Conservation (phyloP, 495 filamentous ascomycete genomes). For the Xylaria grammica region DNA sequence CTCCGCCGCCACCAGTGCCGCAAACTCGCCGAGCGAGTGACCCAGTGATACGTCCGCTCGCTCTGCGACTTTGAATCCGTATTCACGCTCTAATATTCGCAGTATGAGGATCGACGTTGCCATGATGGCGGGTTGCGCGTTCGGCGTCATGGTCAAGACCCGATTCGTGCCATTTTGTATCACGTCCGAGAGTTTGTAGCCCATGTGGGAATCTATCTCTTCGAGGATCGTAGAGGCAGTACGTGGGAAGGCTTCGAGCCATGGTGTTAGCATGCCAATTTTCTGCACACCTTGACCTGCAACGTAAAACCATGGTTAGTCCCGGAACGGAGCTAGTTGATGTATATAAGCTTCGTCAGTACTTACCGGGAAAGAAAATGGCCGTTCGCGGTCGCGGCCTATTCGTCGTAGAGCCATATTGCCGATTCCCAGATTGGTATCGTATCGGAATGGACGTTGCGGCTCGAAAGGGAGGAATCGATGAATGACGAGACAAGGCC, state of each 20-base stretch:
- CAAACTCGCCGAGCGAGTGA: constrained; percentile 95
- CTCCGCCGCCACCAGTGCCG: constrained; percentile 82
- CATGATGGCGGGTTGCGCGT: constrained; percentile 96
- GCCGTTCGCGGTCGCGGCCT: constrained; percentile 66
- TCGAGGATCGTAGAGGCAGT: constrained; percentile 75
- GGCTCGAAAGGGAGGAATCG: background rate
- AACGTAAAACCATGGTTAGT: background rate
- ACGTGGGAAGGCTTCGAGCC: constrained; percentile 80
- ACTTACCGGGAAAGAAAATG: constrained; percentile 82
- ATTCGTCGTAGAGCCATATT: constrained; percentile 31
- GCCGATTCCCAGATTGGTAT: constrained; percentile 5
- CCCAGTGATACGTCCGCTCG: constrained; percentile 82
- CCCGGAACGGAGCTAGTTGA: background rate
- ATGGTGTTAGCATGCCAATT: constrained; percentile 86
- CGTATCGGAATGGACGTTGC: constrained; percentile 8
- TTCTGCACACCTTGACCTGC: constrained; percentile 93
- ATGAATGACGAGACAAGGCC: background rate
- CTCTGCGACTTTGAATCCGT: constrained; percentile 71
- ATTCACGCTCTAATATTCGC: constrained; percentile 84
- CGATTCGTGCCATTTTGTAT: constrained; percentile 81
- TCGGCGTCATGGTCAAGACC: constrained; percentile 76
- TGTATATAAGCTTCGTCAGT: background rate
- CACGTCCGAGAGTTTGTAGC: constrained; percentile 71
- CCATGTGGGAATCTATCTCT: constrained; percentile 79
- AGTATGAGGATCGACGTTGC: constrained; percentile 89